These are phyloP conservation scores for Paecilomyces fulvus DNA, from an alignment of 2,329 filamentous ascomycete genomes.

Conservation along the genomic window DNA sequence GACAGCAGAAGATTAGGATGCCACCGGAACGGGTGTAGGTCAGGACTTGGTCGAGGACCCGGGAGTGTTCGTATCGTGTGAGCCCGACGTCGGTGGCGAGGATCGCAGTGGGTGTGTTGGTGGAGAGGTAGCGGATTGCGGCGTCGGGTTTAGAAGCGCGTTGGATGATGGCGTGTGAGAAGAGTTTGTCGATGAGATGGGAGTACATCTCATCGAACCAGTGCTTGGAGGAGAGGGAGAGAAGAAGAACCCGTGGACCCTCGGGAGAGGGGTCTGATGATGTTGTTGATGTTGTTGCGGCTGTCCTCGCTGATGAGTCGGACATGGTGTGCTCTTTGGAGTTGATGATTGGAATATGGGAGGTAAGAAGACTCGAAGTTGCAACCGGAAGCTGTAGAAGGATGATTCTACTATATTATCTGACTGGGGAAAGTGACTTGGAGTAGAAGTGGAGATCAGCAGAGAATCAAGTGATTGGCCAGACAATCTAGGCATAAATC, in stretches of 20 bases:
- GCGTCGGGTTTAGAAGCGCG: neutral
- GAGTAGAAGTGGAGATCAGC: no score
- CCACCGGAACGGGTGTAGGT: conserved; percentile 17
- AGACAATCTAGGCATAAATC: no score
- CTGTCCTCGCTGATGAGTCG: neutral
- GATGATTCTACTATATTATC: no score
- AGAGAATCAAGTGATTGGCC: no score
- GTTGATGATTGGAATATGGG: no score
- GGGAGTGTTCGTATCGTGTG: conserved; percentile 7
- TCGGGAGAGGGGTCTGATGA: neutral
- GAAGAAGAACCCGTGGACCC: neutral
- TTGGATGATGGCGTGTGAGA: neutral
- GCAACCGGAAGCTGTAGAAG: no score
- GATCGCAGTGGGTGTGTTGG: conserved; percentile 11
- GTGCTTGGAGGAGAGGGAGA: neutral
- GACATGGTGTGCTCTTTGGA: neutral
- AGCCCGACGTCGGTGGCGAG: conserved; percentile 19
- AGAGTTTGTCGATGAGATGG: neutral
- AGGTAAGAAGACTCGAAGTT: no score
- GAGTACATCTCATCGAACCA: conserved; percentile 3
- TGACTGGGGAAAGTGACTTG: no score
- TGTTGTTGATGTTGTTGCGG: no score
- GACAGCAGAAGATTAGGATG: conserved; percentile 15
- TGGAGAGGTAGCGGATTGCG: neutral
- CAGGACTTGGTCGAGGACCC: conserved; percentile 12